Percentiles rank a stretch among this genome's conserved stretches.
Evolutionary conservation across 495 filamentous ascomycete genomes (phyloP).

Genomic region (Aspergillus sparsus): DNA sequence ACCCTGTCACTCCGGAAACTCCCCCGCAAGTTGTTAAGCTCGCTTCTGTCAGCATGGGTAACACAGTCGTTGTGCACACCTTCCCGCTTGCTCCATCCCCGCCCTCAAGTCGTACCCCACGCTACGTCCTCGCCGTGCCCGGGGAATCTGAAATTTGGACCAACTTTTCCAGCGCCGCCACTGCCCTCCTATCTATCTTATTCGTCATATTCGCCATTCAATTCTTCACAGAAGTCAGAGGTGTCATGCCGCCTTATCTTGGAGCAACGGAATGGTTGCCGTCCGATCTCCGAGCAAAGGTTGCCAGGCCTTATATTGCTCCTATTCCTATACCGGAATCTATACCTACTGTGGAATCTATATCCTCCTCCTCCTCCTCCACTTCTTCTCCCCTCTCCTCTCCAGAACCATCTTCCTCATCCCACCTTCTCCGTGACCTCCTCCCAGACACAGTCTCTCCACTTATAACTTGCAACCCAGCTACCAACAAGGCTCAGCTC

Average conservation of each 20-base stretch:
- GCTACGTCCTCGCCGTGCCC: slow-evolving; percentile 69
- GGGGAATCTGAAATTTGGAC: slow-evolving; percentile 50
- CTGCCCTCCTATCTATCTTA: slow-evolving; percentile 54
- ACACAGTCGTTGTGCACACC: slow-evolving; percentile 82
- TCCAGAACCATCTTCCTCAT: neutral
- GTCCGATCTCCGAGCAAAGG: slow-evolving; percentile 31
- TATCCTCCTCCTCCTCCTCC: no score
- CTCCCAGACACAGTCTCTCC: slow-evolving; percentile 11
- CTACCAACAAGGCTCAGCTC: slow-evolving; percentile 11
- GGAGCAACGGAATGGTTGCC: slow-evolving; percentile 52
- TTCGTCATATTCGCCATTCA: slow-evolving; percentile 65
- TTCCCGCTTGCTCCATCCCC: slow-evolving; percentile 66
- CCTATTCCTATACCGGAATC: slow-evolving; percentile 3
- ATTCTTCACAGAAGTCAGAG: slow-evolving; percentile 65
- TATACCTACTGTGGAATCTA: no score
- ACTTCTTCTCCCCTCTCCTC: no score
- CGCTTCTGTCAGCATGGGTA: slow-evolving; percentile 81
- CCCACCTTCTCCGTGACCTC: slow-evolving; percentile 9
- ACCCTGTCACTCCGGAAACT: slow-evolving; percentile 45
- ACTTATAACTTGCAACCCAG: slow-evolving; percentile 14
- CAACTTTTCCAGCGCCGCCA: slow-evolving; percentile 46
- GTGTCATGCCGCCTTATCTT: slow-evolving; percentile 57
- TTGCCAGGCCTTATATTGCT: slow-evolving; percentile 23
- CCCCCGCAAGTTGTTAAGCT: slow-evolving; percentile 69
- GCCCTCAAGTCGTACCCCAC: slow-evolving; percentile 49